Base-by-base conservation (phyloP, 192 early-diverging fungal species). In the Coemansia sp. region DNA sequence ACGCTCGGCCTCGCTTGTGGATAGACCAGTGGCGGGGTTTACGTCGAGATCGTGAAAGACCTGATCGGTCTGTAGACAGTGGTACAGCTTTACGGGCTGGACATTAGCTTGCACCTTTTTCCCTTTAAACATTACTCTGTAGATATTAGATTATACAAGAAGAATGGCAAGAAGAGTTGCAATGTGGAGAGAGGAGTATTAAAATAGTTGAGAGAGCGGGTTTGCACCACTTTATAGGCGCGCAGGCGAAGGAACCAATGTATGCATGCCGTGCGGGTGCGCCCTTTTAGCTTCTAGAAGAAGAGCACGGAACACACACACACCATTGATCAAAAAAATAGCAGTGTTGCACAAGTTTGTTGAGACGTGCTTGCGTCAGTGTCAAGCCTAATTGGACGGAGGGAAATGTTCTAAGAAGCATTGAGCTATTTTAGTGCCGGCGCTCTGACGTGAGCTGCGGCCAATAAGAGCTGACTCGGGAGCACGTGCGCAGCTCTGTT, bases 1-100 rank as follows among this genome's bases (percentile, higher is more conserved):
- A 9, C 55, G 65, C 44, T 75, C 63, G 10, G 74, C 82, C 60
- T 80, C 74, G 55, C 67, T 76, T 3, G 84, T 68, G 2, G 64
- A 39, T 34, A 87, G 74, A 24, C 86, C 86, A 12, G 65, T 75
- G 10, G 24, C 52, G 12, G 53, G 29, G 41, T 58, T 59, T 1
- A 71, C 68, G 39, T 65, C 60, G 17, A 81, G 69, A 32, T 81
- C 68, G 29, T 41, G 9, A 12, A 55, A 24, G 15, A 63, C 65
- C 53, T 61, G 59, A 7, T 41, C 59, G 18, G 62, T 29, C 14
- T 63, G 54, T 64, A 81, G 70, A 56, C 68, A 75, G 33, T 81
- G 78, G 60, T 74, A 81, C n/a, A 62, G 61, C 68, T 75, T 74
- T 55, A 53, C 19, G 21, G 55, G 40, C 15, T 42, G 58, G 11